Evolutionary conservation across 2,329 filamentous ascomycete species (phyloP).

Genomic region (Hansfordia pulvinata): DNA sequence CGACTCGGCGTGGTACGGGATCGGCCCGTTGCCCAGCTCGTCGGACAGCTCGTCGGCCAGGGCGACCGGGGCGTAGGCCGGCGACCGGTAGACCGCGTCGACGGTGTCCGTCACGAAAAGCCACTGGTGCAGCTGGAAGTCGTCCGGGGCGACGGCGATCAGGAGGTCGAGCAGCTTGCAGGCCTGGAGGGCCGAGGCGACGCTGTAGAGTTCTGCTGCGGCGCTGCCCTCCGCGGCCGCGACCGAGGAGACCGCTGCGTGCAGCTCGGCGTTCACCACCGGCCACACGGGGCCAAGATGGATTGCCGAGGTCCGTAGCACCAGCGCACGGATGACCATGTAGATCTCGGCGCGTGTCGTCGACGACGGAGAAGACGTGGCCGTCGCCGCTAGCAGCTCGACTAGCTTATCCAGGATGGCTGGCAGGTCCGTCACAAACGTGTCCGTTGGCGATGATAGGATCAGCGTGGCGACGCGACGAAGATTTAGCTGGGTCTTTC

Average conservation of each 20-base stretch:
- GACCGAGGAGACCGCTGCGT: constrained; percentile 64
- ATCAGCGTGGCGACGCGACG: constrained; percentile 70
- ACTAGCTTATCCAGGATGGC: constrained; percentile 70
- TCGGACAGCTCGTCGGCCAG: constrained; percentile 79
- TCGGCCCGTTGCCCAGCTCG: constrained; percentile 41
- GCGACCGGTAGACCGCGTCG: constrained; percentile 79
- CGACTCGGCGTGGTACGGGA: constrained; percentile 12
- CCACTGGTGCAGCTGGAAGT: constrained; percentile 98
- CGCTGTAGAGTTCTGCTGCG: constrained; percentile 60
- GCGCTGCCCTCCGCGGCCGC: constrained; percentile 50
- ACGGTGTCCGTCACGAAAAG: constrained; percentile 95
- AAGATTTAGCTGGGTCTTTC: constrained; percentile 81
- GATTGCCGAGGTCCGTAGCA: constrained; percentile 64
- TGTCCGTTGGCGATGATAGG: constrained; percentile 62
- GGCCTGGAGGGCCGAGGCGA: constrained; percentile 68
- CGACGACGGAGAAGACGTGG: constrained; percentile 83
- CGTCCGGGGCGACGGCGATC: constrained; percentile 77
- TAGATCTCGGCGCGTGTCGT: constrained; percentile 81
- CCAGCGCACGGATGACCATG: constrained; percentile 71
- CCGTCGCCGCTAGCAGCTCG: constrained; percentile 72
- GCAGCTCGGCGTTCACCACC: constrained; percentile 73
- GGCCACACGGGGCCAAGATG: constrained; percentile 85
- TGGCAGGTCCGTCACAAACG: constrained; percentile 64
- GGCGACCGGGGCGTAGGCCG: constrained; percentile 54
- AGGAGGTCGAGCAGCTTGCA: constrained; percentile 88